Percentiles rank a stretch among this genome's conserved stretches.
These are phyloP conservation scores for Pseudogymnoascus sp. DNA, from an alignment of 2,329 filamentous ascomycete species.

Conservation along the genomic window DNA sequence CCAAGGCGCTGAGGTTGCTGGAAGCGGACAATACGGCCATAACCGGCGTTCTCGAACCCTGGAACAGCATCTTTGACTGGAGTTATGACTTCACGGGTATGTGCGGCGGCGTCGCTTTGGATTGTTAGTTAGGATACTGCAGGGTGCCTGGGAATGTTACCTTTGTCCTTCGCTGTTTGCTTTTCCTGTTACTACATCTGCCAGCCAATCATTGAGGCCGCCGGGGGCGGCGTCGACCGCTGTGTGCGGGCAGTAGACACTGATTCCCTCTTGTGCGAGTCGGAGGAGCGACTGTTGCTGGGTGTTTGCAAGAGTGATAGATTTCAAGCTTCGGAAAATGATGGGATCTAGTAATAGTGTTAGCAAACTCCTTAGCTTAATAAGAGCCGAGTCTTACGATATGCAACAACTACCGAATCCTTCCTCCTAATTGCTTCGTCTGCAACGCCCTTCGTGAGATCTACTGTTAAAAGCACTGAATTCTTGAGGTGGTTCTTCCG, in stretches of 20 bases:
- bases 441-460: slow-evolving; percentile 81
- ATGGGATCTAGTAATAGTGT: slow-evolving; percentile 63
- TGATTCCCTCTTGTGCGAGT: slow-evolving; percentile 78
- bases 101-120: background rate
- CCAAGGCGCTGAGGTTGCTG: slow-evolving; percentile 20
- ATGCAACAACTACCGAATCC: slow-evolving; percentile 76
- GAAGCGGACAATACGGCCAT: slow-evolving; percentile 28
- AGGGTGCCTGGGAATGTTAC: background rate
- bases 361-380: slow-evolving; percentile 7
- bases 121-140: slow-evolving; percentile 22
- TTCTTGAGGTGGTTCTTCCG: slow-evolving; percentile 50
- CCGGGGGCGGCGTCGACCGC: slow-evolving; percentile 80
- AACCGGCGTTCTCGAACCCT: slow-evolving; percentile 26
- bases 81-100: slow-evolving; percentile 23
- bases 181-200: slow-evolving; percentile 67
- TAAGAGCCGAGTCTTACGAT: slow-evolving; percentile 52
- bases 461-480: slow-evolving; percentile 74
- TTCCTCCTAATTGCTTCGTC: slow-evolving; percentile 76
- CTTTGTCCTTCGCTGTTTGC: background rate
- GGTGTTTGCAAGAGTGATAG: slow-evolving; percentile 72
- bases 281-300: slow-evolving; percentile 81
- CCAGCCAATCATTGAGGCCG: slow-evolving; percentile 91
- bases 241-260: slow-evolving; percentile 93
- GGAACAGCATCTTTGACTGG: slow-evolving; percentile 19
- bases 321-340: slow-evolving; percentile 89